Base-by-base conservation (phyloP, 768 basidiomycete species). In the Scleroderma citrinum region DNA sequence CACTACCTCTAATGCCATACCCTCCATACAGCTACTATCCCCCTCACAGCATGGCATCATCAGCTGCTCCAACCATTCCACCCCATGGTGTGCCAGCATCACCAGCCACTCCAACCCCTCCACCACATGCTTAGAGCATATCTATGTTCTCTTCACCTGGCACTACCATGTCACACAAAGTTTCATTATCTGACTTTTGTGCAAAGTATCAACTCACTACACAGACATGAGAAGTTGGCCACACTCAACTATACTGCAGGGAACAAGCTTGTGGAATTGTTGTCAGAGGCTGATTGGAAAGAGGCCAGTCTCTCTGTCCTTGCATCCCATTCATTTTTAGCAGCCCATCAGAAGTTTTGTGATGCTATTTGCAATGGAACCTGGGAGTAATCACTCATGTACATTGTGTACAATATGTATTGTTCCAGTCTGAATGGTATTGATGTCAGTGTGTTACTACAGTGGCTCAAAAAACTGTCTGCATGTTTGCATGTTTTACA, bases 291-390 rank as follows among this genome's bases (percentile, higher is more conserved):
- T 11, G 48, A 49, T 20, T 49, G 48, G 48, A 17, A 36, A 3
- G 48, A 11, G 10, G 11, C 23, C 1, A 20, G 48, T 21, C 41
- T 43, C 26, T 34, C 31, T 5, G 30, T 24, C 23, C 41, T 49
- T 11, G 16, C 26, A n/a, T 49, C 38, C 12, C 39, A 11, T 7
- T 19, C 14, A 19, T 49, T 44, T n/a, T 26, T 49, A 35, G 20
- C 5, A 3, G 48, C 39, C 1, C 48, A 49, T 19, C 16, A 17
- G 12, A 49, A 49, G 41, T 36, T 49, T 43, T 49, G 48, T 26
- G 32, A 7, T 5, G 48, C 31, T 2, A 49, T 49, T 30, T 13
- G 26, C 19, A 21, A n/a, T 5, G 48, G 48, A 16, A 37, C 36
- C 8, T 48, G 47, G 46, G 41, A 30, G 12, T 23, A 43, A 12